Base-by-base conservation (phyloP, 2,329 filamentous ascomycete species). In the Xylariaceae sp. region DNA sequence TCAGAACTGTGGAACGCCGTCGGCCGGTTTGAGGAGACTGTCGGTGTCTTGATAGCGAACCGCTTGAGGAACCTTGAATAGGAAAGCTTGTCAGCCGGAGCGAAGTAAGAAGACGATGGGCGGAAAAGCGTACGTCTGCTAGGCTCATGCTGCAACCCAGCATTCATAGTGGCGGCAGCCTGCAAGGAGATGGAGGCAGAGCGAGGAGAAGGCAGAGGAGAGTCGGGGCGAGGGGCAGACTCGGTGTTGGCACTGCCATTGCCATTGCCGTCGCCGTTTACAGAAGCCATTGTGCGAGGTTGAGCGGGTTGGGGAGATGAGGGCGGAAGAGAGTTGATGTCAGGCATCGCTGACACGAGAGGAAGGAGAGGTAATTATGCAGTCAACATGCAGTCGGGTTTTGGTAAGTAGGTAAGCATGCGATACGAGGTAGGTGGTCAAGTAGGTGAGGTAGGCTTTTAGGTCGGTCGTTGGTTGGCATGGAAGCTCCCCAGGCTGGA, bases 81-180 rank as follows among this genome's bases (percentile, higher is more conserved):
- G 34, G 15, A 39, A 35, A 4, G 22, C 34, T 24, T 33, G 44
- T 47, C 24, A 52, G 43, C n/a, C 33, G 19, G 17, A 8, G 29
- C 17, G 15, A 26, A 18, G 26, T 11, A 11, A 26, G 22, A 11
- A 26, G 22, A 26, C 11, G 22, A 11, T 26, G 22, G 34, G 36
- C 38, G 18, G 34, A 6, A 12, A 34, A 37, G 57, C 71, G 35
- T 69, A 81, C 79, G 69, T 60, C 73, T 66, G 11, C 77, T 76
- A 30, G 78, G 71, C 56, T 85, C 78, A 49, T 77, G 78, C 51
- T 86, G 81, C 19, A 89, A 77, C 38, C 87, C 80, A 19, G 86
- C 84, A 60, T 91, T 91, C 64, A 90, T 77, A 33, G 85, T 82
- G 7, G 85, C 86, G 11, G 87, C 81, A 38, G 85, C 86, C 59